Evolutionary conservation across 164 flowering plant genomes (phyloP), one percentile per base, ranked within the genome.

Genomic region (Brasenia schreberi): DNA sequence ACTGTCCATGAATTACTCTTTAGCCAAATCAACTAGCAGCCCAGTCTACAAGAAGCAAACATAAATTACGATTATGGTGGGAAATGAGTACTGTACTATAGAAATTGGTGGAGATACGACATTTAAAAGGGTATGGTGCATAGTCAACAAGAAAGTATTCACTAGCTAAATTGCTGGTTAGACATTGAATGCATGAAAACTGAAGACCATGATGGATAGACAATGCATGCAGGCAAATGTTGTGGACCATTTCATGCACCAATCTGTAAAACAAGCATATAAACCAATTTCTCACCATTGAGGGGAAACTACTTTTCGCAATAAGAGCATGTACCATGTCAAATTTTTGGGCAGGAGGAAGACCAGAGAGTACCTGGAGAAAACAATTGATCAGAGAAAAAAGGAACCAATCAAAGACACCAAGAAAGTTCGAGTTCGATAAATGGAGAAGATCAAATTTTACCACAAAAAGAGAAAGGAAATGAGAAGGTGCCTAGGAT

Each of bases 341-440:
- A 73, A 82, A 80, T 72, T 89, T 85, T 65, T 76, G 75, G 70
- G 73, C 63, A 60, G 78, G 6, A 43, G 93, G 94, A 78, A 84
- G 74, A 77, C 86, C 91, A 72, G 87, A 83, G 70, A 91, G 87
- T 61, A 89, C 81, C 98, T 90, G 78, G n/a, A 66, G 53, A 64
- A 2, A 61, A 56, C 64, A 11, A 69, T 66, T 43, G 18, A 33
- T 33, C 16, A 49, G 16, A 49, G 16, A 49, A 49, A 14, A 49
- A 49, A 49, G 16, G 56, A 49, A 49, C 16, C 10, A 49, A 49
- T 49, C 56, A 49, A 49, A 14, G 56, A 49, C 56, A 9, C 10
- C 56, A 33, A 33, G 39, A 33, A 33, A 33, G 39, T 33, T 33
- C 39, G 39, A 33, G 39, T 33, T 33, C 39, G 3, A 33, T 33